Base-by-base conservation (phyloP, 768 basidiomycete genomes). In the Cystofilobasidium macerans region DNA sequence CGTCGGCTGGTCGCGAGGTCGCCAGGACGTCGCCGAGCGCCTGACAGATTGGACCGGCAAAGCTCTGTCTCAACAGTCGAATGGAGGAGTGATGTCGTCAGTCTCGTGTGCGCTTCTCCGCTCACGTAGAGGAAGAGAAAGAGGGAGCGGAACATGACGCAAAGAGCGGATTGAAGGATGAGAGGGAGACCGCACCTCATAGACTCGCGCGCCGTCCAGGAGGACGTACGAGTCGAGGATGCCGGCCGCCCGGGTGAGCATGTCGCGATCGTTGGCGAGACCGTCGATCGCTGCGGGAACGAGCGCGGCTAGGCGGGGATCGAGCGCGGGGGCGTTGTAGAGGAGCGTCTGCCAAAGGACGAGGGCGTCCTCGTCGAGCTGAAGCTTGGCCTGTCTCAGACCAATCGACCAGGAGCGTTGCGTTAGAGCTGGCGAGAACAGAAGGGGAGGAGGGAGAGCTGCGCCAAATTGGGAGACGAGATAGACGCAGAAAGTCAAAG, bases 211-310 rank as follows among this genome's bases (percentile, higher is more conserved):
- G n/a, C 61, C 67, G n/a, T 53, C 62, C 13, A 68, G 40, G 18
- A 68, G 42, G 12, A 62, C 54, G 42, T 68, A 68, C 22, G 67
- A 68, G 56, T 68, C 62, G 26, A 68, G 33, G 20, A 68, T 59
- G 12, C n/a, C 36, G 28, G 58, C 47, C 4, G 36, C 45, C 45
- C 40, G 35, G 42, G 26, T 14, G 9, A 58, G 28, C 40, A 45
- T 32, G 22, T 68, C 67, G 3, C 53, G 67, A 32, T 63, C 58
- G 12, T 43, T 40, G 20, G 51, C 28, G 36, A 68, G 61, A 20
- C 59, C 61, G 0, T 42, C 61, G 53, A 68, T 57, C 20, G 62
- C 62, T 22, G 53, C 67, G 0, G 67, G 56, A 0, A 57, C 61
- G 45, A 68, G 56, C 16, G 45, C 42, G 13, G 62, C 54, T 22